Evolutionary conservation across 495 filamentous ascomycete genomes (phyloP), one percentile per base, ranked within the genome.

Genomic region (Penicillium silybi): DNA sequence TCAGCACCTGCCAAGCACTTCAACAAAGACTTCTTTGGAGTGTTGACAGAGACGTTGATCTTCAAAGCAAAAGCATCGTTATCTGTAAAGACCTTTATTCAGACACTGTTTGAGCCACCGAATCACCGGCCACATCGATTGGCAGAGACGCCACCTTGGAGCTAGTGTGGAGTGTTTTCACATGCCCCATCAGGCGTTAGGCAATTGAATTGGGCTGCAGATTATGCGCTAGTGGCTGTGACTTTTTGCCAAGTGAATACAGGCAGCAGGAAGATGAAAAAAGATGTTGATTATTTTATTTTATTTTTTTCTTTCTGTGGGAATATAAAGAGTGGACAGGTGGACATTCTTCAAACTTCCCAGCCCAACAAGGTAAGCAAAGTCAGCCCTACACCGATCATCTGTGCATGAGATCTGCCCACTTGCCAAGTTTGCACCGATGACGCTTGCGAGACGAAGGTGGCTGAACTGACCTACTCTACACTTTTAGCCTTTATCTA

Each of bases 361-460:
- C 29, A 8, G 8, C 1, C 29, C 29, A 32, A 11, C 10, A 32
- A 32, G 29, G 29, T 32, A 32, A 32, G 29, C 29, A 32, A 32
- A 3, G 29, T 55, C 56, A 54, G 52, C 56, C 56, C 52, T 53
- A 53, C 20, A 29, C 11, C 29, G 29, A 32, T 32, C 11, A 32
- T 23, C 3, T 6, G 29, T 32, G 29, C 29, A 32, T 22, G 40
- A n/a, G 18, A 19, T 43, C 18, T 13, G 1, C 41, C 13, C 29
- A 32, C 5, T 39, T 45, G 48, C 48, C 54, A 46, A 50, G 41
- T 32, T 54, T 50, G 47, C 52, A 57, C 54, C 48, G 48, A 62
- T 65, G 62, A 65, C 62, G 62, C 55, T 27, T 45, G 38, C 37
- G 50, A 58, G 47, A 64, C 58, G 59, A 44, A 46, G 41, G 58